Base-by-base conservation (phyloP, 2,329 filamentous ascomycete genomes). In the Alternaria postmessia region DNA sequence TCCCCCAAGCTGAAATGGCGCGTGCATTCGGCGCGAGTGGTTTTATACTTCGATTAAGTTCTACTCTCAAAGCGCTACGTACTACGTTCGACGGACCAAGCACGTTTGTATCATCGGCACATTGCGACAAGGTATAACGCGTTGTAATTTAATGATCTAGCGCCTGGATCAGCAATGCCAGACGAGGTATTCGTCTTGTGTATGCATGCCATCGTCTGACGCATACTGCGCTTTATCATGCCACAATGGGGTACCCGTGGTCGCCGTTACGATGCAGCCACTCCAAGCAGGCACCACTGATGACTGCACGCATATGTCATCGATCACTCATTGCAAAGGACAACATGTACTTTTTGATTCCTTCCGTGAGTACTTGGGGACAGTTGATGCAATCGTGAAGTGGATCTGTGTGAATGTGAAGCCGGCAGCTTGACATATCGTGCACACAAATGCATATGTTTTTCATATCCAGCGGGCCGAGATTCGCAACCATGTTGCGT, bases 361-460 rank as follows among this genome's bases (percentile, higher is more conserved):
- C 28, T 0, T 9, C 5, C 1, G 1, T 12, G 1, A 1, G 28
- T 1, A 30, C 4, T 30, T 5, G 28, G 2, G 28, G 1, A 30
- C 4, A 30, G 11, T 30, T 11, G 28, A 30, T 11, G 28, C 28
- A 30, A 30, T 11, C 28, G 12, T 30, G 28, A 30, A 3, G 28
- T 2, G 11, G 28, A 30, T 30, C 1, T 30, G 1, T 26, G 28
- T 30, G 28, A 11, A 30, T 5, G 28, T 11, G 4, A 9, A 30
- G 28, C 28, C 11, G 28, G 28, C 28, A 30, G 28, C 28, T 30
- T 30, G 28, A 11, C 28, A 30, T 11, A 11, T 11, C 11, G 3
- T 9, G 11, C 11, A 30, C 28, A 30, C 28, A 5, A 11, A 11
- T 30, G 28, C 1, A 30, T 5, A 30, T 30, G 0, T 11, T 1